A percentile compares a stretch with the other conserved stretches of the same genome.
phyloP scores from a whole-genome alignment of 108 stramenopile species.

The Nitzschia sp. region DNA sequence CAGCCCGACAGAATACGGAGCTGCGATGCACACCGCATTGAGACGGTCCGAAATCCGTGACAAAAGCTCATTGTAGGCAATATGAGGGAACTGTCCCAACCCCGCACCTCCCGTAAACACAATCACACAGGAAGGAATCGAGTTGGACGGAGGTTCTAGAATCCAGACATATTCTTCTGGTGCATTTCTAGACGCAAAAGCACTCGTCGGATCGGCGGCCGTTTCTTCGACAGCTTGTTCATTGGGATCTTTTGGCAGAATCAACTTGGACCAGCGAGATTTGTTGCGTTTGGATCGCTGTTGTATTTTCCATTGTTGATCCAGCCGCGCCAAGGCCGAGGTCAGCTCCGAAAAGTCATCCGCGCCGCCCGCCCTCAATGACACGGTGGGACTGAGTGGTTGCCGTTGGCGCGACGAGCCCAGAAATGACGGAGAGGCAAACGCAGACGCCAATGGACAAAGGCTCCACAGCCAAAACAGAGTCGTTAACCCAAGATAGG shows the following conservation, averaged over 20 bases:
- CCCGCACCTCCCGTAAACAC: conserved; percentile 84
- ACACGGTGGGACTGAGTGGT: not conserved
- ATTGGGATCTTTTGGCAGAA: conserved; percentile 38
- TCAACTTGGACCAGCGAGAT: conserved; percentile 67
- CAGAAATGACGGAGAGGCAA: not conserved
- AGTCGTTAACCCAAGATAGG: not conserved
- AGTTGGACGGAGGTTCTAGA: conserved; percentile 60
- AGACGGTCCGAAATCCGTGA: conserved; percentile 45
- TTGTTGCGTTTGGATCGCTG: conserved; percentile 31
- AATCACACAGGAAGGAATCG: conserved; percentile 71
- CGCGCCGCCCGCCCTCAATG: not conserved
- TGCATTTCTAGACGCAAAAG: not conserved
- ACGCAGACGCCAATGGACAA: not conserved
- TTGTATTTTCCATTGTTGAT: conserved; percentile 69
- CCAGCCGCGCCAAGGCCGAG: conserved; percentile 62
- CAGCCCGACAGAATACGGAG: conserved; percentile 71
- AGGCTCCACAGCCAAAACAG: not conserved
- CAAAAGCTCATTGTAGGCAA: conserved; percentile 72
- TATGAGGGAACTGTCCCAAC: conserved; percentile 80
- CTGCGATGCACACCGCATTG: conserved; percentile 75
- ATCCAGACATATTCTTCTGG: conserved; percentile 66
- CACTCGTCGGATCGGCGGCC: not conserved
- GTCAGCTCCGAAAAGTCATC: conserved; percentile 37
- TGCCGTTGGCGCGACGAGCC: not conserved
- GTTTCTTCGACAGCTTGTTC: conserved; percentile 21